A percentile compares a stretch with the other conserved stretches of the same genome.
phyloP scores from a whole-genome alignment of 1,139 yeast species.

The Diutina pseudorugosa region DNA sequence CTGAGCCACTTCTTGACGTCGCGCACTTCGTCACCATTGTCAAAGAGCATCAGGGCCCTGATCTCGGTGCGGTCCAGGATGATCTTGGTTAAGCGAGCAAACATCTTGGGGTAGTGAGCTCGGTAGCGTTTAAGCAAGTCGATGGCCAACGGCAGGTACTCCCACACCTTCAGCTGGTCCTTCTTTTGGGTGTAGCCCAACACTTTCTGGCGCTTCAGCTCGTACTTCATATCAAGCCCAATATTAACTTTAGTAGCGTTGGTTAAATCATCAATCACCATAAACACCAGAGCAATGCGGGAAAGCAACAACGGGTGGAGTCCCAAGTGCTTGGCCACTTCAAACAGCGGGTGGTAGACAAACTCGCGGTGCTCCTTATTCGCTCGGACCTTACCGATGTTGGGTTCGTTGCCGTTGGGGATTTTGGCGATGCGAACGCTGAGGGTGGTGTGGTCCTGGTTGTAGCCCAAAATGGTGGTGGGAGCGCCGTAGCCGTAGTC shows the following conservation, averaged over 20 bases:
- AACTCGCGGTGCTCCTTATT: constrained; percentile 42
- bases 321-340: constrained; percentile 46
- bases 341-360: constrained; percentile 55
- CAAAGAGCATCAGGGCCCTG: constrained; percentile 8
- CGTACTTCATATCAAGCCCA: constrained; percentile 81
- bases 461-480: constrained; percentile 56
- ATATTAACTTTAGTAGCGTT: constrained; percentile 37
- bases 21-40: constrained; percentile 21
- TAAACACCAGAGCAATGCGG: constrained; percentile 61
- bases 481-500: constrained; percentile 85
- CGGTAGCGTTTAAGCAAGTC: constrained; percentile 52
- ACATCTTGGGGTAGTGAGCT: constrained; percentile 48
- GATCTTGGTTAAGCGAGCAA: constrained; percentile 25
- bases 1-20: constrained; percentile 42
- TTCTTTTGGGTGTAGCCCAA: constrained; percentile 71
- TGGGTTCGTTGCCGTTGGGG: constrained; percentile 43
- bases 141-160: constrained; percentile 66
- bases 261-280: constrained; percentile 35
- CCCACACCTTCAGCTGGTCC: constrained; percentile 55
- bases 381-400: constrained; percentile 48
- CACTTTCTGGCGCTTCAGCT: constrained; percentile 68
- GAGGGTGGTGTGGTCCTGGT: constrained; percentile 34
- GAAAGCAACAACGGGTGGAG: constrained; percentile 60
- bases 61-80: constrained; percentile 9
- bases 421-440: constrained; percentile 42